phyloP scores from a whole-genome alignment of 2,329 filamentous ascomycete genomes.

The Colletotrichum gloeosporioides region DNA sequence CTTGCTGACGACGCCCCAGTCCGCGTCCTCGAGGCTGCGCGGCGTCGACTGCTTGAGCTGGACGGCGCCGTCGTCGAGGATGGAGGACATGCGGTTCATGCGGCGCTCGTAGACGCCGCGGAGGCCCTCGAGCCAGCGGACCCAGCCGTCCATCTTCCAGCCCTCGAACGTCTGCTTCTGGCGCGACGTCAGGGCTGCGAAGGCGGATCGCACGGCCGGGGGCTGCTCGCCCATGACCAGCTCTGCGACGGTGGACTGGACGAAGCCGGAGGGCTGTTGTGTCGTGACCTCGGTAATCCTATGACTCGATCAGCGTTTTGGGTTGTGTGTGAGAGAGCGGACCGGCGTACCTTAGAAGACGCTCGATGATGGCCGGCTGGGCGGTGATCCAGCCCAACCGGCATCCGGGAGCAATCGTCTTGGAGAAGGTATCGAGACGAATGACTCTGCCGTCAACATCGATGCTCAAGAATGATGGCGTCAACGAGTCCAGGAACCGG shows the following conservation, averaged over 20 bases:
- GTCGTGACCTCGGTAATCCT: constrained; percentile 81
- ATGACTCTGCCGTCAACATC: constrained; percentile 88
- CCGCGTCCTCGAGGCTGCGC: constrained; percentile 49
- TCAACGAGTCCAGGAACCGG: constrained; percentile 81
- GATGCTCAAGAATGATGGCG: constrained; percentile 81
- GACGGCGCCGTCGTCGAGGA: constrained; percentile 72
- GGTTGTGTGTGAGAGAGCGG: too few species aligned
- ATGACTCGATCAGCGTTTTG: background rate
- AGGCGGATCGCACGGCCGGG: constrained; percentile 46
- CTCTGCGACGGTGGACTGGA: constrained; percentile 82
- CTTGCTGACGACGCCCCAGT: constrained; percentile 80
- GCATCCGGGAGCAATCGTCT: constrained; percentile 89
- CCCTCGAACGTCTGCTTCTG: constrained; percentile 56
- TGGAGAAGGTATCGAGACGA: constrained; percentile 91
- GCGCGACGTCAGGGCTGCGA: constrained; percentile 47
- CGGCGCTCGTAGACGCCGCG: constrained; percentile 84
- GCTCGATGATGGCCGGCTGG: constrained; percentile 78
- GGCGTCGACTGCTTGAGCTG: constrained; percentile 68
- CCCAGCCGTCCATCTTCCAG: constrained; percentile 87
- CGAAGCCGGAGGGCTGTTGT: constrained; percentile 87
- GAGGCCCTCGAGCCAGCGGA: constrained; percentile 87
- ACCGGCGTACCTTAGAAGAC: constrained; percentile 51
- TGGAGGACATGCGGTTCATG: constrained; percentile 79
- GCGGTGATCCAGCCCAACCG: constrained; percentile 91
- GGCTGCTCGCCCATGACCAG: constrained; percentile 75